phyloP scores from a whole-genome alignment of 352 stramenopile species.

The Phytophthora quininea region DNA sequence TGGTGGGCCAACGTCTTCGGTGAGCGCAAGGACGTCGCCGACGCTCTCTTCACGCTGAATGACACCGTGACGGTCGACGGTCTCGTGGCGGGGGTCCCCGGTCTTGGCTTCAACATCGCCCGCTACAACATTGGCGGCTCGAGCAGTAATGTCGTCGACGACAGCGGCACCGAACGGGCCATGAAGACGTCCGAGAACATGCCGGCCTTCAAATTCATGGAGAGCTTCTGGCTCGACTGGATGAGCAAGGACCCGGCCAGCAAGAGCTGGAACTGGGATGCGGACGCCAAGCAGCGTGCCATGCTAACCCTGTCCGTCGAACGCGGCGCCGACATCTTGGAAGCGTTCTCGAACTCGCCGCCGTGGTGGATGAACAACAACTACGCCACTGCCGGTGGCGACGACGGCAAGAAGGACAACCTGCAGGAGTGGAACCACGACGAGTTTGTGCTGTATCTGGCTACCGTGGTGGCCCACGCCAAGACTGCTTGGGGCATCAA shows the following conservation, averaged over 20 bases:
- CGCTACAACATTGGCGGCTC: constrained; percentile 69
- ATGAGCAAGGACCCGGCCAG: constrained; percentile 48
- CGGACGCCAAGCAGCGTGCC: constrained; percentile 47
- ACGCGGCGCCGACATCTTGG: constrained; percentile 47
- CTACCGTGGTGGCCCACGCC: constrained; percentile 42
- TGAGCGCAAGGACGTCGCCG: constrained; percentile 47
- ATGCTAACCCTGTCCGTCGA: constrained; percentile 43
- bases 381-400: constrained; percentile 45
- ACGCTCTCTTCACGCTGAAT: constrained; percentile 59
- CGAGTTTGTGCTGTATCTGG: constrained; percentile 54
- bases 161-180: constrained; percentile 39
- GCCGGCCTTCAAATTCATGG: constrained; percentile 58
- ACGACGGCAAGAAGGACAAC: constrained; percentile 48
- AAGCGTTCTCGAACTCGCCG: constrained; percentile 64
- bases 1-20: constrained; percentile 71
- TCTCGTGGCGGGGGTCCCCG: constrained; percentile 33
- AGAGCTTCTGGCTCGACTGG: constrained; percentile 59
- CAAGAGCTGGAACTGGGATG: constrained; percentile 59
- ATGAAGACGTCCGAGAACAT: constrained; percentile 60
- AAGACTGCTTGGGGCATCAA: constrained; percentile 51
- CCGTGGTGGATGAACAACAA: constrained; percentile 74
- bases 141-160: constrained; percentile 42
- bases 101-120: constrained; percentile 57
- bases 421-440: constrained; percentile 54
- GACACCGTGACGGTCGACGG: constrained; percentile 35